Base-by-base conservation (phyloP, 2,329 filamentous ascomycete species). In the Metarhizium humberi region DNA sequence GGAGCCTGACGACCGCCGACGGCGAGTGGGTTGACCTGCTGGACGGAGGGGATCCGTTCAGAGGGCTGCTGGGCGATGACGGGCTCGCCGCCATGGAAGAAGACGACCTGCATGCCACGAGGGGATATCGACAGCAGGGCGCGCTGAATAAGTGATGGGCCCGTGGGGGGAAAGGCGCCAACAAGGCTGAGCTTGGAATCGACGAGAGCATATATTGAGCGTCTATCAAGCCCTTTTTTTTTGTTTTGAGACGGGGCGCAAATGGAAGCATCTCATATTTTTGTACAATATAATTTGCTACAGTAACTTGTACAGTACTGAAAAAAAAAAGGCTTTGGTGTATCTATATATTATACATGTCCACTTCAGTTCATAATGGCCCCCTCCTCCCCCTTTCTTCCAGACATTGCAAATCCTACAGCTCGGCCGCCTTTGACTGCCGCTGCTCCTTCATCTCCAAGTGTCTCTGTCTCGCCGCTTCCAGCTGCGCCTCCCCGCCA, bases 1-100 rank as follows among this genome's bases (percentile, higher is more conserved):
- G 92, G 92, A 94, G 86, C 67, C 74, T 99, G 63, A 83, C 86
- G 68, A 84, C 82, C 59, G 76, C 76, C 52, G 82, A 86, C 61
- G 79, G 80, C 45, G 62, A 60, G 47, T 76, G 72, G 67, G 72
- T 96, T 61, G 86, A 95, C 66, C 72, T 99, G 69, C 77, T 96
- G 59, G 84, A 88, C 62, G 82, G 79, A 4, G 76, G 73, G 57
- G 78, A 94, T 75, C 88, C 89, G 46, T 91, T 94, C 67, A 72
- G 69, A 63, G 77, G 71, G 16, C 70, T 79, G 52, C 66, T 74
- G 46, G 76, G 69, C 46, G 66, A 68, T n/a, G 75, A 72, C 47
- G 72, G 71, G 60, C 40, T 48, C 25, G 25, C 32, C 13, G 55
- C 7, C 61, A 47, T 52, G 45, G 69, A 74, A 50, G 63, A 69